Base-by-base conservation (phyloP, 1,284 basidiomycete genomes). In the Marasmius tenuissimus region DNA sequence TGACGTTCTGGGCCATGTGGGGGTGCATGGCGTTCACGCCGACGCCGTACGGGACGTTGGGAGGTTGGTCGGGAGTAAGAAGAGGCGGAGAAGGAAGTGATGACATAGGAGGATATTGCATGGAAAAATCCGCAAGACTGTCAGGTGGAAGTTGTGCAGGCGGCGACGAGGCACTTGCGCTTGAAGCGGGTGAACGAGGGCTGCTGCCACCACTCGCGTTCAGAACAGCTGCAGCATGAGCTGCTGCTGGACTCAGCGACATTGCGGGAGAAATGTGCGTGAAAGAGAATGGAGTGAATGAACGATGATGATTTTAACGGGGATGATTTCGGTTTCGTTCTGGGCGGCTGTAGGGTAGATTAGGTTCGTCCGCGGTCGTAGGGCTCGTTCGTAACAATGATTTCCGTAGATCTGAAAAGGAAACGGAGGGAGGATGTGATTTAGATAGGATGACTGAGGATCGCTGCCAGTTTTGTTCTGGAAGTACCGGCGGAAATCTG, bases 121-220 rank as follows among this genome's bases (percentile, higher is more conserved):
- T 18, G 5, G 45, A 56, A 63, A 73, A 75, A 39, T 64, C 62
- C 37, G 72, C 38, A 48, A 70, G 34, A 59, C 71, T 62, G 47
- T 71, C 66, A 59, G 67, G 67, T 45, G 66, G 64, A 55, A 62
- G 66, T 49, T 66, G 61, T 57, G 70, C 68, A 48, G 69, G 52
- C 48, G 27, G 27, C 27, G 27, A 27, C 27, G 27, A 27, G 27
- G 27, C 27, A 27, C 27, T 27, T 27, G 72, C 70, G 49, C 67
- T 66, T 53, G 71, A n/a, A n/a, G 45, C 16, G 9, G 45, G n/a
- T n/a, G 45, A 47, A n/a, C 45, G 45, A 8, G 16, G 20, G 16
- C 45, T 20, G 14, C 20, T 20, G 45, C 20, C 45, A 47, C 16
- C 20, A 20, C 45, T 47, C 45, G 20, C n/a, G 16, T 47, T 47